These are phyloP conservation scores for Cyanophora paradoxa DNA, from an alignment of 78 protist genomes.

Conservation along the genomic window DNA sequence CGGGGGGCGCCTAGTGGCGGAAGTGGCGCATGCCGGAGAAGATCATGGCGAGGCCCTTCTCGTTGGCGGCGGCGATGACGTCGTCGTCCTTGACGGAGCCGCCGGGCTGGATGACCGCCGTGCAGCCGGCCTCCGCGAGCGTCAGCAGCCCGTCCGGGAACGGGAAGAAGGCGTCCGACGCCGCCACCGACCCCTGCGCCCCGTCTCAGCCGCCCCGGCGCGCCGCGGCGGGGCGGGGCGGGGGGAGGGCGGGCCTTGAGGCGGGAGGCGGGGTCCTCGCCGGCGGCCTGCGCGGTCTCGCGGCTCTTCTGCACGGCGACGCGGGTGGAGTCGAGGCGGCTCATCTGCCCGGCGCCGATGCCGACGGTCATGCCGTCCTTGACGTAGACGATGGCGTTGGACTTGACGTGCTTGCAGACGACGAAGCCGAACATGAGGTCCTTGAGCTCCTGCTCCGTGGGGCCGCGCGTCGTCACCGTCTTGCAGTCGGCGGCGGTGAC, in stretches of 20 bases:
- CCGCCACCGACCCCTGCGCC: too few species aligned
- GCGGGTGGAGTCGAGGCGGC: conserved; percentile 36
- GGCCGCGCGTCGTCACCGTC: conserved; percentile 25
- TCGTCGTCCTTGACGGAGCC: conserved; percentile 44
- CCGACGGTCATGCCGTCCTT: conserved; percentile 37
- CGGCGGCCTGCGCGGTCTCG: too few species aligned
- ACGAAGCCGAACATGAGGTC: conserved; percentile 46
- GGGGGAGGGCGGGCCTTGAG: too few species aligned
- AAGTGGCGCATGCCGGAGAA: conserved; percentile 43
- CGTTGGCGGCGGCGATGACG: conserved; percentile 44
- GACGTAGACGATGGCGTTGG: conserved; percentile 46
- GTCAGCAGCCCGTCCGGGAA: conserved; percentile 55
- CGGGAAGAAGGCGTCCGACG: conserved; percentile 64
- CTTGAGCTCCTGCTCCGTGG: conserved; percentile 37
- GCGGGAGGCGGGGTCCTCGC: too few species aligned
- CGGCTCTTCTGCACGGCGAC: conserved; percentile 40
- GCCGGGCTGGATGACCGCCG: conserved; percentile 37
- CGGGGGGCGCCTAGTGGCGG: conserved; percentile 68
- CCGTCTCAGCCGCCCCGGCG: conserved; percentile 33
- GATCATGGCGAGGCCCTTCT: conserved; percentile 42
- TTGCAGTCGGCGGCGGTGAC: conserved; percentile 37
- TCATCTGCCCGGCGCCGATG: conserved; percentile 59
- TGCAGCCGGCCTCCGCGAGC: too few species aligned
- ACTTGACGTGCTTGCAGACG: conserved; percentile 45
- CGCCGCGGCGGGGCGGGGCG: too few species aligned